Base-by-base conservation (phyloP, 1,139 yeast genomes). In the Lodderomyces oxycetoniae region DNA sequence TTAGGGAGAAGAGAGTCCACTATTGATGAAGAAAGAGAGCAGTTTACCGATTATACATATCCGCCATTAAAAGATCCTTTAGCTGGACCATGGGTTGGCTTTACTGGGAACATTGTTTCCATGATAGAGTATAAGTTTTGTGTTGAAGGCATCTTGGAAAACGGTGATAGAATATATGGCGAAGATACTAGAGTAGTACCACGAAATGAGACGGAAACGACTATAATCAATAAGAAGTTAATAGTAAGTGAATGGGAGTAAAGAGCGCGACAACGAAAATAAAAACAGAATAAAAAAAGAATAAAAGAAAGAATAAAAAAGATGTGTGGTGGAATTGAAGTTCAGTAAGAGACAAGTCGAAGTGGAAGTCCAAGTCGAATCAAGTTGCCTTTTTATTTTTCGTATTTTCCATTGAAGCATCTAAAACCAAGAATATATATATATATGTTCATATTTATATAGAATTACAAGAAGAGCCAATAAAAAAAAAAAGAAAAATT, bases 41-140 rank as follows among this genome's bases (percentile, higher is more conserved):
- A 63, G 40, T 63, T 53, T 35, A 64, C 71, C 13, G 73, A 67
- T 40, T 75, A 74, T 45, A 64, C 71, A 0, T 68, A 73, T 45
- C 82, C 82, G 0, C 57, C 57, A 35, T 49, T 75, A 30, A 51
- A 53, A 3, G 74, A 72, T 39, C 67, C 71, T 5, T 51, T 74
- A 36, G 63, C 74, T 42, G 81, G 80, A 0, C 77, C 80, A 5
- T 69, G 79, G 72, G 57, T 74, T 11, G 80, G 79, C 8, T 75
- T 75, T 44, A 69, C 67, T 17, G 79, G 79, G 0, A 76, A 75
- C 42, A 59, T 57, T 36, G 61, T 74, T 4, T 66, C 72, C 24
- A 56, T 67, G 57, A 52, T 68, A 9, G 61, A 63, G 29, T 57
- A 50, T 39, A 49, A 50, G 17, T 34, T 33, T n/a, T 30, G 28